Evolutionary conservation across 208 protist genomes (phyloP).

Genomic region (Trypanosoma theileri): DNA sequence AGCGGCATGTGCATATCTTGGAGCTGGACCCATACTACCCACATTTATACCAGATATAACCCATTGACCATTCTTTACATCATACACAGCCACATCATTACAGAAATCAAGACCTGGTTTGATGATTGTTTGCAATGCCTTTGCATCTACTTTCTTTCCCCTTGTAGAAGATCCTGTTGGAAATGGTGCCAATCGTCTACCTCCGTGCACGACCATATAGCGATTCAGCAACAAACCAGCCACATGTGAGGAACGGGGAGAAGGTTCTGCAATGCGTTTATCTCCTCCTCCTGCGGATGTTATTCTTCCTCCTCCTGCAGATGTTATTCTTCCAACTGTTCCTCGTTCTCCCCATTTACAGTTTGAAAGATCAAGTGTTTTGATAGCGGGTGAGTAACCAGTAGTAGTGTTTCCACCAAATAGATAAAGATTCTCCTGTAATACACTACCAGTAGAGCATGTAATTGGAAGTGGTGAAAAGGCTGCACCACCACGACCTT

Average conservation of each 20-base stretch:
- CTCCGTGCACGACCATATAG: constrained; percentile 68
- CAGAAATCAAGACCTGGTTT: constrained; percentile 21
- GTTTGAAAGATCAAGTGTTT: constrained; percentile 31
- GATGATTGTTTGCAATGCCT: neutral
- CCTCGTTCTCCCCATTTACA: constrained; percentile 12
- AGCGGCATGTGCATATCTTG: constrained; percentile 28
- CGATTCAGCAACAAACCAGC: constrained; percentile 57
- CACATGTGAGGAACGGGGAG: constrained; percentile 56
- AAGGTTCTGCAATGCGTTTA: constrained; percentile 12
- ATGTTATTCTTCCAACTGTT: neutral
- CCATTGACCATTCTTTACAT: constrained; percentile 24
- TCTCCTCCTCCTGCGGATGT: neutral
- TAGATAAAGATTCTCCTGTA: constrained; percentile 40
- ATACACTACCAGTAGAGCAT: constrained; percentile 42
- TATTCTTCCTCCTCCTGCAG: no score
- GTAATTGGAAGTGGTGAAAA: constrained; percentile 26
- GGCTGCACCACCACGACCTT: constrained; percentile 9
- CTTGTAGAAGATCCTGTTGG: constrained; percentile 12
- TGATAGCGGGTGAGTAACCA: constrained; percentile 33
- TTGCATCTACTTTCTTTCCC: constrained; percentile 25
- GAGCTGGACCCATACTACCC: constrained; percentile 8
- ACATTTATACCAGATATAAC: constrained; percentile 15
- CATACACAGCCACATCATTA: constrained; percentile 26
- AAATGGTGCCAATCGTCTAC: constrained; percentile 37
- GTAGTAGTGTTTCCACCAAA: constrained; percentile 59